Evolutionary conservation across 1,139 yeast genomes (phyloP).

Genomic region (Diutina scorzettiae): DNA sequence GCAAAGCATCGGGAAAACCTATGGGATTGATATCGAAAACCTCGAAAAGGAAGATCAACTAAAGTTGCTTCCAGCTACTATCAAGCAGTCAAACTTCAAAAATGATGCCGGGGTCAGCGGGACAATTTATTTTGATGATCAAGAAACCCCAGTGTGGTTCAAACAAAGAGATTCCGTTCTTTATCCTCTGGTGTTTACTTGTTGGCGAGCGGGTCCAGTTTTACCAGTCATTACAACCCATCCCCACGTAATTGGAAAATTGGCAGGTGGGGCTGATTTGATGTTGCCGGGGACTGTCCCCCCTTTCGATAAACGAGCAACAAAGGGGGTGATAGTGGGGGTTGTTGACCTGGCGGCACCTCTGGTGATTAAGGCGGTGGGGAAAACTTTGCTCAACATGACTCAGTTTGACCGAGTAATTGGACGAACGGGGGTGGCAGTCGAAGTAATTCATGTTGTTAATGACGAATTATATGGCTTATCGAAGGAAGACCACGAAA

Average conservation of each 20-base stretch:
- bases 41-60: constrained; percentile 36
- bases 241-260: constrained; percentile 50
- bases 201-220: constrained; percentile 59
- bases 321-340: constrained; percentile 53
- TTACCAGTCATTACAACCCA: constrained; percentile 62
- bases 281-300: constrained; percentile 87
- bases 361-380: constrained; percentile 62
- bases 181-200: constrained; percentile 61
- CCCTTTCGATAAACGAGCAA: constrained; percentile 46
- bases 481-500: constrained; percentile 34
- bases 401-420: constrained; percentile 28
- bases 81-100: constrained; percentile 58
- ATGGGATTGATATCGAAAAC: constrained; percentile 30
- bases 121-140: constrained; percentile 49
- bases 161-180: constrained; percentile 41
- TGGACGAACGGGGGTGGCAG: constrained; percentile 60
- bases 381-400: constrained; percentile 47
- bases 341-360: constrained; percentile 54
- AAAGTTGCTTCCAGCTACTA: constrained; percentile 42
- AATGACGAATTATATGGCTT: constrained; percentile 42
- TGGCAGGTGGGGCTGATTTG: constrained; percentile 73
- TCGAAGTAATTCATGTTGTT: constrained; percentile 40
- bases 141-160: constrained; percentile 65
- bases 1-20: constrained; percentile 32
- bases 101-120: constrained; percentile 47